phyloP scores from a whole-genome alignment of 1,284 basidiomycete species.

The Rhodotorula sp. region DNA sequence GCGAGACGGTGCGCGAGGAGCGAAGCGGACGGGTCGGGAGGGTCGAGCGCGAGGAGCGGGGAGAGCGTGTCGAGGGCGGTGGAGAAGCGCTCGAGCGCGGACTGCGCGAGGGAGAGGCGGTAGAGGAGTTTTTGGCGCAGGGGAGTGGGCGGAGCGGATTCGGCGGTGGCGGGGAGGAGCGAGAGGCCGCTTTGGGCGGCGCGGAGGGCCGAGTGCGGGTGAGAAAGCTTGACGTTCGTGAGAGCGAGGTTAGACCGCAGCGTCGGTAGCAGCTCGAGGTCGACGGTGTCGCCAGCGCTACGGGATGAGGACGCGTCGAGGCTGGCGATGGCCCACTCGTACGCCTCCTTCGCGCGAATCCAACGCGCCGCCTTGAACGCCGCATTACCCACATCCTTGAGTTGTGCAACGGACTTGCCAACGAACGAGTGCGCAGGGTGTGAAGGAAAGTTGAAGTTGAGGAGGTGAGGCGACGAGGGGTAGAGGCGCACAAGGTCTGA shows the following conservation, averaged over 20 bases:
- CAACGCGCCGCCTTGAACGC: not conserved
- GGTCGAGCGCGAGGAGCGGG: not conserved
- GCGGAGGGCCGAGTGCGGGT: not conserved
- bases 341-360: slow-evolving; percentile 20
- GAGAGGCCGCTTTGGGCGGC: slow-evolving; percentile 12
- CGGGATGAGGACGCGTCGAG: not conserved
- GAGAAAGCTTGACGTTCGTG: slow-evolving; percentile 13
- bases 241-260: slow-evolving; percentile 24
- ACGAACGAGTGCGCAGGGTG: not conserved
- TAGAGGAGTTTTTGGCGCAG: slow-evolving; percentile 17
- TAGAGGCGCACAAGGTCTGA: slow-evolving; percentile 22
- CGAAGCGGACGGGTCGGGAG: not conserved
- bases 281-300: not conserved
- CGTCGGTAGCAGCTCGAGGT: not conserved
- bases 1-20: not conserved
- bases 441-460: not conserved
- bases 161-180: not conserved
- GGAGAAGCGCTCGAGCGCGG: slow-evolving; percentile 7
- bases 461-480: slow-evolving; percentile 15
- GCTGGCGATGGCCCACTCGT: slow-evolving; percentile 20
- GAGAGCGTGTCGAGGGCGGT: not conserved
- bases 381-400: slow-evolving; percentile 17
- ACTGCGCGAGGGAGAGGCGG: slow-evolving; percentile 17
- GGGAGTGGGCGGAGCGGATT: not conserved
- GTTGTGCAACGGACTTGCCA: not conserved